Evolutionary conservation across 176 grass and related monocot genomes (phyloP).

Genomic region (Microstegium vimineum): DNA sequence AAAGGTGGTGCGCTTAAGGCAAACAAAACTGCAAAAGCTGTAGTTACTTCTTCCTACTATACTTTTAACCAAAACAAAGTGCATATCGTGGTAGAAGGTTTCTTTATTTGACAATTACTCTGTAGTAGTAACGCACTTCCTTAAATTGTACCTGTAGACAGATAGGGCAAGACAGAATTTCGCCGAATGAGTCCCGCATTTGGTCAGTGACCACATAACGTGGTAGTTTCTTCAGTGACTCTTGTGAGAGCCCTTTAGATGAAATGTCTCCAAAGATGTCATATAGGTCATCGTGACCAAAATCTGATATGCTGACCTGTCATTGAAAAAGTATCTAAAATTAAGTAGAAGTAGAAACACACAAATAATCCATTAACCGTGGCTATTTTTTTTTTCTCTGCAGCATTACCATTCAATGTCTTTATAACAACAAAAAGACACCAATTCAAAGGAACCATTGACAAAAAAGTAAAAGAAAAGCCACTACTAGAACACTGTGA

Average conservation of each 20-base stretch:
- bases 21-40: background rate
- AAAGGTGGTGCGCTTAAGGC: background rate
- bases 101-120: background rate
- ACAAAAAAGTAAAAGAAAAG: too few relatives aligned
- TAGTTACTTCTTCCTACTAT: background rate
- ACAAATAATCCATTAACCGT: background rate
- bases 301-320: constrained; percentile 49
- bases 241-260: constrained; percentile 52
- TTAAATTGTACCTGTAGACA: constrained; percentile 67
- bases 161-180: constrained; percentile 60
- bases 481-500: background rate
- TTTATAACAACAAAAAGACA: background rate
- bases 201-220: constrained; percentile 50
- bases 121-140: background rate
- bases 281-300: constrained; percentile 62
- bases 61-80: background rate
- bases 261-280: constrained; percentile 70
- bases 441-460: background rate
- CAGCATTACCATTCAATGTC: constrained; percentile 8
- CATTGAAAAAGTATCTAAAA: background rate
- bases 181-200: constrained; percentile 32
- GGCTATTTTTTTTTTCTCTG: background rate
- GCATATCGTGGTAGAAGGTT: background rate
- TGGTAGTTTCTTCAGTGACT: constrained; percentile 68
- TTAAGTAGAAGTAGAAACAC: constrained; percentile 13